A percentile compares a stretch with the other conserved stretches of the same genome.
These are phyloP conservation scores for Dactylellina sp. DNA, from an alignment of 2,329 filamentous ascomycete genomes.

Conservation along the genomic window DNA sequence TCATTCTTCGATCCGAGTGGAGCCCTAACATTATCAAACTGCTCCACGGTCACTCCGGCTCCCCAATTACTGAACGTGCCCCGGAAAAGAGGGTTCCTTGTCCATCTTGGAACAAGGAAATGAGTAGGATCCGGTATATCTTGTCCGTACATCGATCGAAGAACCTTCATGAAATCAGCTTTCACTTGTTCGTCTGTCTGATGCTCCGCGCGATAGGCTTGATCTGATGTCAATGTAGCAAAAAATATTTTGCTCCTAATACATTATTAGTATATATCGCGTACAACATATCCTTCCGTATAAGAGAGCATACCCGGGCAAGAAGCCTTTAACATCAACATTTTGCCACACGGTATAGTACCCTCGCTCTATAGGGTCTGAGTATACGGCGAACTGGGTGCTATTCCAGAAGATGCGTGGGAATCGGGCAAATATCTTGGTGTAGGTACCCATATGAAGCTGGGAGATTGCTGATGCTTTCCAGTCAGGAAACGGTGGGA, in stretches of 20 bases:
- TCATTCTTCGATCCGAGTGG: constrained; percentile 26
- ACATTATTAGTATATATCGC: not conserved
- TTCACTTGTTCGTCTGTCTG: constrained; percentile 72
- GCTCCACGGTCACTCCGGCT: constrained; percentile 57
- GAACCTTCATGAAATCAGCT: constrained; percentile 70
- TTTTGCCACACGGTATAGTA: constrained; percentile 75
- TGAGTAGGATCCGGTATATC: constrained; percentile 71
- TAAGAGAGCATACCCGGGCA: constrained; percentile 67
- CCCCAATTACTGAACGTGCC: constrained; percentile 58
- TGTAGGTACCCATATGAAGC: constrained; percentile 78
- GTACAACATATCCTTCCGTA: not conserved
- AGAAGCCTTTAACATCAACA: constrained; percentile 70
- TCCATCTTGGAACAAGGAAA: constrained; percentile 74
- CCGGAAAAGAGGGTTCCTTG: constrained; percentile 57
- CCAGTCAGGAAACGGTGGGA: constrained; percentile 72
- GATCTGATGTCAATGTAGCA: constrained; percentile 71
- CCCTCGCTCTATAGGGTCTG: constrained; percentile 66
- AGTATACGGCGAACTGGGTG: constrained; percentile 70
- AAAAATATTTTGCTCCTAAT: constrained; percentile 71
- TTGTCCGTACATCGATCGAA: constrained; percentile 73
- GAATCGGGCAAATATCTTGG: constrained; percentile 79
- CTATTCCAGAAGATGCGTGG: constrained; percentile 75
- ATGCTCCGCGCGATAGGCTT: constrained; percentile 71
- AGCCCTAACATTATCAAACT: constrained; percentile 57
- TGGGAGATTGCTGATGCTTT: constrained; percentile 73